phyloP scores from a whole-genome alignment of 2,329 filamentous ascomycete species.

The Berkeleyomyces rouxiae region DNA sequence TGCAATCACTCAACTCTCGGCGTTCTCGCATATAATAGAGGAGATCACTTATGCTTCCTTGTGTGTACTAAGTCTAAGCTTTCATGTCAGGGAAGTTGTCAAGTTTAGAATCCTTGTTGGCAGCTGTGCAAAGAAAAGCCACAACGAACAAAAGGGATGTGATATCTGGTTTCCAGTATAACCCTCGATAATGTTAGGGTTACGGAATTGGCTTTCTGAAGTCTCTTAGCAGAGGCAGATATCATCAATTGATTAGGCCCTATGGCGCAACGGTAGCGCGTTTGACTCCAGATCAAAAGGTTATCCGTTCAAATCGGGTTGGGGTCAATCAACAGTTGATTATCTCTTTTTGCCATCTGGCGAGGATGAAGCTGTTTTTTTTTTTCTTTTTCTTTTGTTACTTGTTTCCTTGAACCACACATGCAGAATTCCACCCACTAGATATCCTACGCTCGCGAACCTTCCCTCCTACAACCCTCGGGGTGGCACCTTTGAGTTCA shows the following conservation, averaged over 20 bases:
- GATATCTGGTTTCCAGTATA: not conserved
- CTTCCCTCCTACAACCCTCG: too few relatives aligned
- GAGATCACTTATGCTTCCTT: too few relatives aligned
- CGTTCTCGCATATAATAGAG: too few relatives aligned
- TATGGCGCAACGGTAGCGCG: conserved; percentile 13
- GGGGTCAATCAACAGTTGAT: conserved; percentile 4
- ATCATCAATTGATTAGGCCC: not conserved
- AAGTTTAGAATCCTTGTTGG: not conserved
- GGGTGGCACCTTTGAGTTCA: too few relatives aligned
- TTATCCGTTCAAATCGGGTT: conserved; percentile 13
- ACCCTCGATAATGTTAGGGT: not conserved
- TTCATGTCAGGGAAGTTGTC: not conserved
- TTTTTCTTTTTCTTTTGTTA: too few relatives aligned
- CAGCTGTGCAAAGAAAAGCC: not conserved
- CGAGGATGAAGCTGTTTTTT: too few relatives aligned
- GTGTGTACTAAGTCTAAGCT: not conserved
- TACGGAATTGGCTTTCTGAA: not conserved
- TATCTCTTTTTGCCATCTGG: not conserved
- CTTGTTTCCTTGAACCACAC: too few relatives aligned
- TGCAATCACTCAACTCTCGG: too few relatives aligned
- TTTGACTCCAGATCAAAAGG: conserved; percentile 13
- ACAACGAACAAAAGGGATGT: not conserved
- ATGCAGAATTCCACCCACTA: too few relatives aligned
- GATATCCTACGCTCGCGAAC: too few relatives aligned
- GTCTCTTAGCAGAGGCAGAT: not conserved